Evolutionary conservation across 345 rosid genomes (phyloP).

Genomic region (Pseudoturritis turrita): DNA sequence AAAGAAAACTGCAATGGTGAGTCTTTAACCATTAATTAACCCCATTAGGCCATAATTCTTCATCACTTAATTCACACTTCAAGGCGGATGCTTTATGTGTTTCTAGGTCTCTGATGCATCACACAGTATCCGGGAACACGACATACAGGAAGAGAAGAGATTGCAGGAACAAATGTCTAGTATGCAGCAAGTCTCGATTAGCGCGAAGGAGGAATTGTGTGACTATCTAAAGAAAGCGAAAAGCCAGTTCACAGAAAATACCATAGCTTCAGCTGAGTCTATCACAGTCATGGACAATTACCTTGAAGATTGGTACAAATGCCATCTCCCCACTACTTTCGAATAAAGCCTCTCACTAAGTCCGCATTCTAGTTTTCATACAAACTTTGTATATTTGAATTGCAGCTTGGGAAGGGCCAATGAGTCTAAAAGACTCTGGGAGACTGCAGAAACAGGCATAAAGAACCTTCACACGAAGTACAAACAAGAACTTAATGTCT

Average conservation of each 20-base stretch:
- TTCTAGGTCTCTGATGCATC: slow-evolving; percentile 66
- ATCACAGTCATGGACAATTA: slow-evolving; percentile 44
- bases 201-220: slow-evolving; percentile 45
- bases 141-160: slow-evolving; percentile 43
- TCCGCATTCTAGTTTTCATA: background rate
- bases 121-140: slow-evolving; percentile 39
- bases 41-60: background rate
- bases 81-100: slow-evolving; percentile 1
- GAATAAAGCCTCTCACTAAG: background rate
- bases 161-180: slow-evolving; percentile 49
- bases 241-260: slow-evolving; percentile 49
- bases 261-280: slow-evolving; percentile 59
- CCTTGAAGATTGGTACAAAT: slow-evolving; percentile 58
- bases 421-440: slow-evolving; percentile 52
- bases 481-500: slow-evolving; percentile 21
- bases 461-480: slow-evolving; percentile 35
- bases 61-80: background rate
- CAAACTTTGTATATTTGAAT: background rate
- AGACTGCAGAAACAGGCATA: slow-evolving; percentile 33
- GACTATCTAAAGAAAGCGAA: slow-evolving; percentile 44
- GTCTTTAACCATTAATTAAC: slow-evolving; percentile 6
- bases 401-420: slow-evolving; percentile 53
- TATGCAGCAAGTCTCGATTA: slow-evolving; percentile 57
- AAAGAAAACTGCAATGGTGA: slow-evolving; percentile 62
- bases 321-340: background rate